Conservation (phyloP, 2,329 filamentous ascomycete genomes). For the Talaromyces marneffei region DNA sequence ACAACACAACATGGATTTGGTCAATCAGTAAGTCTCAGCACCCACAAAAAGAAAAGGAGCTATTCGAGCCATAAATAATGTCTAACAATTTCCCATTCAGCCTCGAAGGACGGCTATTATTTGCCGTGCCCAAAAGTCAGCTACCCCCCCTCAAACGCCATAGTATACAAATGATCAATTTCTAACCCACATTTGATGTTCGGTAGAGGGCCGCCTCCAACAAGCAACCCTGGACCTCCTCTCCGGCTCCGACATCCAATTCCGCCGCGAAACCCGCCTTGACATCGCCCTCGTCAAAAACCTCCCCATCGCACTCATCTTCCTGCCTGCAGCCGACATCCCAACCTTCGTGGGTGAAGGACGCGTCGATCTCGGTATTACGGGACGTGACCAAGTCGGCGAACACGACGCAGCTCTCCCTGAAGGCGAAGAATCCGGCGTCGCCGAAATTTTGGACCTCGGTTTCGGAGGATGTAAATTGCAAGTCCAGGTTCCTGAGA, state of each 20-base stretch:
- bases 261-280: slow-evolving; percentile 86
- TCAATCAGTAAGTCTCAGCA: slow-evolving; percentile 51
- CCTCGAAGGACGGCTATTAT: slow-evolving; percentile 85
- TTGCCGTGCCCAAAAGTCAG: slow-evolving; percentile 97
- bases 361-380: slow-evolving; percentile 88
- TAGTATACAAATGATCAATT: too few relatives aligned
- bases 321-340: slow-evolving; percentile 94
- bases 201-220: slow-evolving; percentile 92
- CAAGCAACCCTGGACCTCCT: slow-evolving; percentile 84
- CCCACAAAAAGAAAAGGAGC: background rate
- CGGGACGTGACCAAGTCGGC: slow-evolving; percentile 83
- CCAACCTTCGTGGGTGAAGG: slow-evolving; percentile 96
- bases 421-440: slow-evolving; percentile 47
- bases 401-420: slow-evolving; percentile 67
- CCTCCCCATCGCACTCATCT: slow-evolving; percentile 87
- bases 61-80: background rate
- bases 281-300: slow-evolving; percentile 99
- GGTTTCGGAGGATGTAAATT: slow-evolving; percentile 87
- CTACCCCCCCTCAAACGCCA: slow-evolving; percentile 21
- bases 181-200: too few relatives aligned
- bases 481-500: slow-evolving; percentile 93
- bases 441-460: slow-evolving; percentile 83
- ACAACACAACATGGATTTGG: slow-evolving; percentile 51
- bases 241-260: slow-evolving; percentile 90
- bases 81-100: slow-evolving; percentile 42